Conservation (phyloP, 805 yeast species). For the Hanseniaspora hatyaiensis region DNA sequence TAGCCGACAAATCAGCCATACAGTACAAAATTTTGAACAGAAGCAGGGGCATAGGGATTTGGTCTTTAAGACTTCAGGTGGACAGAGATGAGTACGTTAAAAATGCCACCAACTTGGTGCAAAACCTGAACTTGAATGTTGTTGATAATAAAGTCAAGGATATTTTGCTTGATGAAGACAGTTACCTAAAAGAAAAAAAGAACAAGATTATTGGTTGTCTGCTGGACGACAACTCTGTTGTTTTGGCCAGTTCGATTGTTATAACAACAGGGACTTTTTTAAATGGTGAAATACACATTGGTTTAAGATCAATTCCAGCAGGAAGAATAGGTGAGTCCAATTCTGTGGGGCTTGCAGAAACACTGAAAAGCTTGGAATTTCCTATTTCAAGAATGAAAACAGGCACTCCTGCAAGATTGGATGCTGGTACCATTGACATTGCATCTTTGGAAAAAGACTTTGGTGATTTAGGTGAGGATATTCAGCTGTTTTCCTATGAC, state of each 20-base stretch:
- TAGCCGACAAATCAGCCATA: slow-evolving; percentile 89
- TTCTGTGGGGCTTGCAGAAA: slow-evolving; percentile 74
- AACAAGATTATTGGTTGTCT: slow-evolving; percentile 55
- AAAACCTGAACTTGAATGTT: slow-evolving; percentile 41
- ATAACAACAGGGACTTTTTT: slow-evolving; percentile 93
- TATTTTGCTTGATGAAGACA: slow-evolving; percentile 44
- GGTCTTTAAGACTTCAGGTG: slow-evolving; percentile 97
- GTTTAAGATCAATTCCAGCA: slow-evolving; percentile 65
- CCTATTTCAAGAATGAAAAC: slow-evolving; percentile 82
- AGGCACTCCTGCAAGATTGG: slow-evolving; percentile 91
- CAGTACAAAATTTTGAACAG: slow-evolving; percentile 78
- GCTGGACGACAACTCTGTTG: slow-evolving; percentile 35
- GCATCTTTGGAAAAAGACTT: slow-evolving; percentile 50
- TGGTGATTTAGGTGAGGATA: slow-evolving; percentile 69
- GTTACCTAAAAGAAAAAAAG: slow-evolving; percentile 9
- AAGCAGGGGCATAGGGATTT: slow-evolving; percentile 86
- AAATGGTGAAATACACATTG: slow-evolving; percentile 90
- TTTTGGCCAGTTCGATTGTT: slow-evolving; percentile 58
- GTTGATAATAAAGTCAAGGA: slow-evolving; percentile 75
- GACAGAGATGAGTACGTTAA: slow-evolving; percentile 67
- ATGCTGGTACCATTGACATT: slow-evolving; percentile 60
- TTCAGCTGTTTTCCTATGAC: slow-evolving; percentile 55
- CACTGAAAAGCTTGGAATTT: slow-evolving; percentile 68
- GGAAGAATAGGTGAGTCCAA: slow-evolving; percentile 92
- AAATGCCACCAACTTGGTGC: slow-evolving; percentile 53